A percentile compares a stretch with the other conserved stretches of the same genome.
phyloP scores from a whole-genome alignment of 768 basidiomycete genomes.

The Pleurotus tuber-regium region DNA sequence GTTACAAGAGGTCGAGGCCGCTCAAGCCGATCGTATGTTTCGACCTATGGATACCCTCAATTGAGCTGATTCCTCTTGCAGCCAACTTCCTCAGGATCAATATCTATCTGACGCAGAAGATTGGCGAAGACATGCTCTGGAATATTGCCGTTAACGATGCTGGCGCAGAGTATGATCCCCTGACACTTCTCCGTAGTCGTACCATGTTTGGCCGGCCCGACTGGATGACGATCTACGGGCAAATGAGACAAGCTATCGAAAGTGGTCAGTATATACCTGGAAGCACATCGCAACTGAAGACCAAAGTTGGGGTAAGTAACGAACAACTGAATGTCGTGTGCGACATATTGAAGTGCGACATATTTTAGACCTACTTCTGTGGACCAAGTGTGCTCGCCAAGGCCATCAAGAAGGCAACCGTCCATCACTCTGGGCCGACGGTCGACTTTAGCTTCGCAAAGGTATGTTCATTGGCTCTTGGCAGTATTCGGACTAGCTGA shows the following conservation, averaged over 20 bases:
- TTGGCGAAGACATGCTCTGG: conserved; percentile 85
- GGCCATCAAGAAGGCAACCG: conserved; percentile 70
- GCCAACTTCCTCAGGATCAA: conserved; percentile 93
- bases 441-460: conserved; percentile 84
- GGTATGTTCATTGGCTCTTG: conserved; percentile 28
- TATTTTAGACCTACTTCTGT: conserved; percentile 78
- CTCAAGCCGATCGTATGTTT: conserved; percentile 80
- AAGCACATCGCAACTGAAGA: conserved; percentile 73
- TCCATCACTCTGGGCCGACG: conserved; percentile 47
- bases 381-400: conserved; percentile 77
- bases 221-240: conserved; percentile 79
- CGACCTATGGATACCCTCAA: neutral
- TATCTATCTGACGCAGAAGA: conserved; percentile 86
- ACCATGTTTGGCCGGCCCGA: conserved; percentile 93
- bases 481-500: neutral
- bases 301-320: conserved; percentile 73
- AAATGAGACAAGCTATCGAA: conserved; percentile 78
- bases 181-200: conserved; percentile 83
- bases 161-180: conserved; percentile 82
- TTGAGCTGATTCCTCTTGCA: conserved; percentile 27
- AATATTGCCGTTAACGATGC: conserved; percentile 89
- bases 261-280: conserved; percentile 80
- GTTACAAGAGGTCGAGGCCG: conserved; percentile 83
- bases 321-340: neutral
- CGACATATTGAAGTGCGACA: conserved; percentile 14